Conservation (phyloP, 306 rosid genomes). For the Begonia masoniana region DNA sequence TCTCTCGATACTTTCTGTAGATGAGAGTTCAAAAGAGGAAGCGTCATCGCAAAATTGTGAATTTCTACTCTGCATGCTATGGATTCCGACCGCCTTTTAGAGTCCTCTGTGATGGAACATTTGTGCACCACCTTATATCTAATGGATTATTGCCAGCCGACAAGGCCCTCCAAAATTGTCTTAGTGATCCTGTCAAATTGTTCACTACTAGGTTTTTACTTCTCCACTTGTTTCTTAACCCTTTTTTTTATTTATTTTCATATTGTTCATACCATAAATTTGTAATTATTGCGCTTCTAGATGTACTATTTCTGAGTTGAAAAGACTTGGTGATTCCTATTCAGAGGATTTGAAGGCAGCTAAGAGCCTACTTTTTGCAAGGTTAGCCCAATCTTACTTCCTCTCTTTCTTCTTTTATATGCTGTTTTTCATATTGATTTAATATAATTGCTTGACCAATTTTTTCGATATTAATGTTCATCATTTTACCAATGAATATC, state of each 20-base stretch:
- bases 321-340: conserved; percentile 39
- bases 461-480: background rate
- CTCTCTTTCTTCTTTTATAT: background rate
- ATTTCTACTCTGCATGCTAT: conserved; percentile 57
- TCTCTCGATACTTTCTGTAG: conserved; percentile 7
- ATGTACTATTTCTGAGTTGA: conserved; percentile 62
- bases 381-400: conserved; percentile 18
- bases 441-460: background rate
- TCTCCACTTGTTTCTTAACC: background rate
- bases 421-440: background rate
- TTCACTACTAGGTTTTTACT: conserved; percentile 52
- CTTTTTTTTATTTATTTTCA: background rate
- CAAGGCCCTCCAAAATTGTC: conserved; percentile 34
- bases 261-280: background rate
- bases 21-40: conserved; percentile 67
- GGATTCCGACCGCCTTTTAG: conserved; percentile 62
- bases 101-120: conserved; percentile 72
- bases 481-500: no score
- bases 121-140: conserved; percentile 54
- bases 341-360: conserved; percentile 53
- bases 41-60: conserved; percentile 58
- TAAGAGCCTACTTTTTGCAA: conserved; percentile 36
- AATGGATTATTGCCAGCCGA: conserved; percentile 62
- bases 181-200: conserved; percentile 52
- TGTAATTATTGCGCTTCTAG: conserved; percentile 16